Evolutionary conservation across 768 basidiomycete species (phyloP), one percentile per base, ranked within the genome.

Genomic region (Lentinula lateritia): DNA sequence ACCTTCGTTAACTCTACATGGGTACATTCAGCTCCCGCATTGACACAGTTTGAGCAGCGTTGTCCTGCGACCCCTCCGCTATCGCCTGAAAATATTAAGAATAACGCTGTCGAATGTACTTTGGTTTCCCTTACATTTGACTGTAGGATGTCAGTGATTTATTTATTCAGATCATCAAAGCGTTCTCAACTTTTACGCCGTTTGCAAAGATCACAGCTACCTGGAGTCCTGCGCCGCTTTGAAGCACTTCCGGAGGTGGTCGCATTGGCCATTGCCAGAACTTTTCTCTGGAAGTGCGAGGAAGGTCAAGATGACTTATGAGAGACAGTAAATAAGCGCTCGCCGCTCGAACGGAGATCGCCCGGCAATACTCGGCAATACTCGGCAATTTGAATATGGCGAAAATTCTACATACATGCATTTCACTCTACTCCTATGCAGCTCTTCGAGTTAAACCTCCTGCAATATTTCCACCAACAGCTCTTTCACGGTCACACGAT

Each of bases 1-100:
- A 87, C 87, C 81, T 87, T 89, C 10, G 85, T 83, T 18, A 85
- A 81, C 71, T 88, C 86, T 58, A 83, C 78, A 67, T 89, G 88
- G 1, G 84, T 87, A 70, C 89, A 90, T 18, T 87, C 82, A 42
- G 79, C 73, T 55, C 79, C 77, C 63, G 78, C 83, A 23, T 84
- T 78, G 23, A 80, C 74, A 66, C 88, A 89, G 67, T 87, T 88
- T 3, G 83, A 83, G 66, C 88, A 90, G 48, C 77, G 73, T 68
- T 85, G 85, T 38, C 79, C 80, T 16, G 81, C 79, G 83, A 82
- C 84, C 65, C 83, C 83, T 3, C 82, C 85, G 64, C 89, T 90
- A 71, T 92, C 87, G 65, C 87, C 86, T 86, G 63, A n/a, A 62
- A 65, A 69, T 62, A 59, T 67, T 39, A 63, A 59, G 61, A 62